phyloP scores from a whole-genome alignment of 345 rosid genomes.

The Erodium maritimum region DNA sequence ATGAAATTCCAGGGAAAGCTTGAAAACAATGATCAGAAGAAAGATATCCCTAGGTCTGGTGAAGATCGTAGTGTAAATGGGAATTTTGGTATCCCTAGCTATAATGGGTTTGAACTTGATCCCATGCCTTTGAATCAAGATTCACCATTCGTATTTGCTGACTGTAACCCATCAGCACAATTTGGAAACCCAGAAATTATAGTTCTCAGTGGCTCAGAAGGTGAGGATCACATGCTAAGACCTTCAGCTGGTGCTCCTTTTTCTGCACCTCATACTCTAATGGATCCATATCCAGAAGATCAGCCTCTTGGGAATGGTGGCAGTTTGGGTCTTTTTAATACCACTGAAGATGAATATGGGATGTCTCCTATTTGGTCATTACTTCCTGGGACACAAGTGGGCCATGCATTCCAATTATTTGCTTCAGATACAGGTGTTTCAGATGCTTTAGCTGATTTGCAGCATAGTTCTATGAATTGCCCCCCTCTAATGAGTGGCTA shows the following conservation, averaged over 20 bases:
- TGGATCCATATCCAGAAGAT: constrained; percentile 54
- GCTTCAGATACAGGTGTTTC: constrained; percentile 41
- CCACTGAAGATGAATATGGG: constrained; percentile 57
- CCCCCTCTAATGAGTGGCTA: constrained; percentile 55
- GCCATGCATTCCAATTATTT: constrained; percentile 73
- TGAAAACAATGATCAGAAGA: constrained; percentile 34
- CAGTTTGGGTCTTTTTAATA: constrained; percentile 46
- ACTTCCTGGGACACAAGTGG: constrained; percentile 52
- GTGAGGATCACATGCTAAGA: constrained; percentile 49
- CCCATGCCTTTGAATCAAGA: constrained; percentile 58
- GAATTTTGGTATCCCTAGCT: constrained; percentile 39
- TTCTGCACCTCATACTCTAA: constrained; percentile 42
- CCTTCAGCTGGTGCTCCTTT: constrained; percentile 43
- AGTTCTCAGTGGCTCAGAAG: constrained; percentile 88
- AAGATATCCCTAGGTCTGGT: constrained; percentile 70
- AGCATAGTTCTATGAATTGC: constrained; percentile 39
- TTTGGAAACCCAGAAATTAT: constrained; percentile 55
- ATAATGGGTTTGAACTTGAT: constrained; percentile 64
- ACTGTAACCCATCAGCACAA: constrained; percentile 37
- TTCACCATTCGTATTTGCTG: constrained; percentile 35
- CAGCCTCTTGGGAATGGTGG: constrained; percentile 41
- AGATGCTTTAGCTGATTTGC: constrained; percentile 51
- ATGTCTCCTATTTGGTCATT: constrained; percentile 66
- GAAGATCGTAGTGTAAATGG: constrained; percentile 87
- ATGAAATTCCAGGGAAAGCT: constrained; percentile 39